These are phyloP conservation scores for Polygonum aviculare DNA, from an alignment of 148 eudicot genomes.

Conservation along the genomic window DNA sequence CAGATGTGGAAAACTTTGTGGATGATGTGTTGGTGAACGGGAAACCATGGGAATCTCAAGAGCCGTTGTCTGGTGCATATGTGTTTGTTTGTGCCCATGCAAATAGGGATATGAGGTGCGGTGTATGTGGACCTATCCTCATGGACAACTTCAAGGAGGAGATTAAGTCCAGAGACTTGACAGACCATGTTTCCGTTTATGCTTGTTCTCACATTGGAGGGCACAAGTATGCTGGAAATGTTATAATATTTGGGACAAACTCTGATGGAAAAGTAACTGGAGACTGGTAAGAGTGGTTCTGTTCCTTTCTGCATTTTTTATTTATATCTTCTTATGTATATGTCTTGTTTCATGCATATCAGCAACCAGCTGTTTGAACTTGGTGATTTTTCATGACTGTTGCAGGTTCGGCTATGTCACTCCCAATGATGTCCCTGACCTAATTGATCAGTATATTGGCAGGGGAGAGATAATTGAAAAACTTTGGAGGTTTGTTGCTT, in stretches of 20 bases:
- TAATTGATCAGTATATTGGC: constrained; percentile 71
- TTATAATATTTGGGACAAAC: constrained; percentile 69
- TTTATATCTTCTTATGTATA: not conserved
- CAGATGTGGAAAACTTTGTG: constrained; percentile 78
- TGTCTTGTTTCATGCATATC: not conserved
- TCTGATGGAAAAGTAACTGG: constrained; percentile 69
- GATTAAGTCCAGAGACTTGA: constrained; percentile 43
- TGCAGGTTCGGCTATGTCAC: constrained; percentile 95
- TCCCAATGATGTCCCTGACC: constrained; percentile 69
- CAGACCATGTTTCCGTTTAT: constrained; percentile 59
- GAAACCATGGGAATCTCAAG: constrained; percentile 64
- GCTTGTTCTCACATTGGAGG: constrained; percentile 96
- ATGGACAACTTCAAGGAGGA: constrained; percentile 76
- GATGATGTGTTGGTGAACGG: constrained; percentile 86
- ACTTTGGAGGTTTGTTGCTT: constrained; percentile 72
- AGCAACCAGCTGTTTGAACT: not conserved
- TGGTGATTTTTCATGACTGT: not conserved
- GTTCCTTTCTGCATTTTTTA: not conserved
- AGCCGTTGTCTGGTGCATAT: constrained; percentile 60
- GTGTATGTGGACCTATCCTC: constrained; percentile 90
- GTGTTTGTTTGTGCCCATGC: constrained; percentile 86
- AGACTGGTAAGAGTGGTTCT: constrained; percentile 53
- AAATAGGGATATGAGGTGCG: constrained; percentile 82
- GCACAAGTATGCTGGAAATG: constrained; percentile 94
- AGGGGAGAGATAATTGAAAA: constrained; percentile 74